These are phyloP conservation scores for Sphagnum tenellum DNA, from an alignment of 225 moss, liverwort and hornwort species.

Conservation along the genomic window DNA sequence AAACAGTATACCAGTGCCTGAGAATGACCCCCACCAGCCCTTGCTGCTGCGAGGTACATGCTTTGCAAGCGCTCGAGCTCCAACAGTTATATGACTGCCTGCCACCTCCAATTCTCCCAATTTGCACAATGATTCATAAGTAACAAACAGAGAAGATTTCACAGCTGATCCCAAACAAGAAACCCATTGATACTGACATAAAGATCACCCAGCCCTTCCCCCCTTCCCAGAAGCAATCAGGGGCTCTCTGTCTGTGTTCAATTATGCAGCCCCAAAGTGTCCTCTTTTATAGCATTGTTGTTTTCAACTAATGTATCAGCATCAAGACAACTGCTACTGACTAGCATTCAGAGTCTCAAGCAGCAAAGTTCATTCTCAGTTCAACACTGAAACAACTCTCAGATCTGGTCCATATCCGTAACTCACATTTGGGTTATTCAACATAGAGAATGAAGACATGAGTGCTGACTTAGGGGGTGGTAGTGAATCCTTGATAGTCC, in stretches of 20 bases:
- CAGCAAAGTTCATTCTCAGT: no score
- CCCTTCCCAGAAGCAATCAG: neutral
- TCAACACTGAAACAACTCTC: no score
- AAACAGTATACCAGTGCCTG: conserved; percentile 59
- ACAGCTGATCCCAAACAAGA: neutral
- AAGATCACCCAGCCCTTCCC: no score
- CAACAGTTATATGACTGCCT: conserved; percentile 76
- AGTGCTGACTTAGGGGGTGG: conserved; percentile 66
- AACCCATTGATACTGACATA: no score
- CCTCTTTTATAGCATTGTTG: neutral
- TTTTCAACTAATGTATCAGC: neutral
- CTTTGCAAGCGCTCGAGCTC: conserved; percentile 93
- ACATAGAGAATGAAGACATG: conserved; percentile 47
- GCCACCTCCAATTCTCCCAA: conserved; percentile 55
- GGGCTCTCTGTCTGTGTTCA: neutral
- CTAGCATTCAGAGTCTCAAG: no score
- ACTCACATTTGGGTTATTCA: conserved; percentile 75
- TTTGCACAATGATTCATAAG: conserved; percentile 14
- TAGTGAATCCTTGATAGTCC: conserved; percentile 56
- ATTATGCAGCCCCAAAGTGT: neutral
- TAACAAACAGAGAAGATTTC: conserved; percentile 3
- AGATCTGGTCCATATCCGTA: neutral
- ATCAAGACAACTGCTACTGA: no score
- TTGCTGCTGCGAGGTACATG: conserved; percentile 72
- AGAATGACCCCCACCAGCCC: conserved; percentile 84